Percentiles rank a stretch among this genome's conserved stretches.
Conservation (phyloP, 305 asterid species). For the Fraxinus nigra region DNA sequence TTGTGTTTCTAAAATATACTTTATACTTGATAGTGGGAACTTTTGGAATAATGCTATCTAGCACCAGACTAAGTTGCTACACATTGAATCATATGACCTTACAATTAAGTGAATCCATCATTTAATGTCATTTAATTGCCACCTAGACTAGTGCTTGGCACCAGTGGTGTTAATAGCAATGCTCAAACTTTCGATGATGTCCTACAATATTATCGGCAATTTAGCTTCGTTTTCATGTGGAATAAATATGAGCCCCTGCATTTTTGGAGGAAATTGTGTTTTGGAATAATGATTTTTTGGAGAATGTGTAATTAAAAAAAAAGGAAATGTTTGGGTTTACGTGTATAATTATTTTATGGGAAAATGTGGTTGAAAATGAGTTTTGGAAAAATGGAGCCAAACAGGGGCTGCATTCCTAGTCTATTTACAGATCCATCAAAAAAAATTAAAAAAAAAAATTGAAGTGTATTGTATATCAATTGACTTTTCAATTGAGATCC, state of each 20-base stretch:
- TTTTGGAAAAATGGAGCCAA: neutral
- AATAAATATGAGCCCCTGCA: neutral
- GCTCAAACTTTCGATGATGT: neutral
- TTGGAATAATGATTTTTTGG: neutral
- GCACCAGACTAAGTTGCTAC: neutral
- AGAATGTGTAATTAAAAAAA: neutral
- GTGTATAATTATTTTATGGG: neutral
- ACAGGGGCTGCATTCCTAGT: neutral
- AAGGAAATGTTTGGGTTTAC: neutral
- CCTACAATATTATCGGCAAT: neutral
- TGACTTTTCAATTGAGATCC: neutral
- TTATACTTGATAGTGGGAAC: neutral
- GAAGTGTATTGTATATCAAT: neutral
- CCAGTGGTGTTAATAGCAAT: neutral
- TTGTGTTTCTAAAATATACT: neutral
- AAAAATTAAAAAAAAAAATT: neutral
- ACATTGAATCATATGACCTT: neutral
- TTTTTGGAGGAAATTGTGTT: neutral
- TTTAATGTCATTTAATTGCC: neutral
- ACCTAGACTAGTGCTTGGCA: neutral
- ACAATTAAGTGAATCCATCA: neutral
- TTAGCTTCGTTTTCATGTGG: neutral
- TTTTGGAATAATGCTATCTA: neutral
- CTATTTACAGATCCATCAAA: neutral
- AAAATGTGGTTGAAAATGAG: neutral